Evolutionary conservation across 163 green algal genomes (phyloP), one percentile per base, ranked within the genome.

Genomic region (Scenedesmus sp.): DNA sequence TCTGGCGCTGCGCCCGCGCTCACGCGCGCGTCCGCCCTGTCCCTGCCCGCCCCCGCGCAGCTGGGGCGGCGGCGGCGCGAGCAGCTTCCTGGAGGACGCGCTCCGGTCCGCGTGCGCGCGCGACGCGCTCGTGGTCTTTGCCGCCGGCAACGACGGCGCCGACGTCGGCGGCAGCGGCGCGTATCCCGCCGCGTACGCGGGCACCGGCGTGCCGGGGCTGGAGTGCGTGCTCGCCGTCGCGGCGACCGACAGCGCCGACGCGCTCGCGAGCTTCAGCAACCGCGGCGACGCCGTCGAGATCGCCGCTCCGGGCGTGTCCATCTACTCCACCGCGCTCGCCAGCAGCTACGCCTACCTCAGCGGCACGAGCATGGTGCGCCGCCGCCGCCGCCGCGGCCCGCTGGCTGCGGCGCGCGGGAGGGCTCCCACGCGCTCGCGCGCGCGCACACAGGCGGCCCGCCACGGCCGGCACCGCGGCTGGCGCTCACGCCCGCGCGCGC

Each of bases 141-240:
- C 89, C 0, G 88, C 87, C 44, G 91, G 91, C 45, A 89, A 91
- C 54, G 83, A 86, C 14, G 83, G 82, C 33, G 78, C 53, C 9
- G 81, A 90, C 28, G 82, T 83, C 3, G 91, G 88, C 72, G 42
- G 58, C 4, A 24, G 22, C 22, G 83, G 87, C 53, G 79, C 48
- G 20, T 72, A 70, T 33, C 62, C 62, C 10, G 62, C 62, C 4
- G 22, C 28, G 31, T 70, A 51, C 20, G 33, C 26, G 7, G 62
- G 26, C 22, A 5, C 26, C 31, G n/a, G n/a, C n/a, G n/a, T n/a
- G n/a, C 17, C 29, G 22, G 10, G 62, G 7, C 4, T 53, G 2
- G 62, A 70, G 33, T 70, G 62, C 44, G 24, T 70, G 29, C 10
- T 70, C 7, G 26, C 62, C 11, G 62, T 70, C 10, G 62, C 24